Conservation (phyloP, 2,329 filamentous ascomycete genomes). For the Tympanopsis confertula region DNA sequence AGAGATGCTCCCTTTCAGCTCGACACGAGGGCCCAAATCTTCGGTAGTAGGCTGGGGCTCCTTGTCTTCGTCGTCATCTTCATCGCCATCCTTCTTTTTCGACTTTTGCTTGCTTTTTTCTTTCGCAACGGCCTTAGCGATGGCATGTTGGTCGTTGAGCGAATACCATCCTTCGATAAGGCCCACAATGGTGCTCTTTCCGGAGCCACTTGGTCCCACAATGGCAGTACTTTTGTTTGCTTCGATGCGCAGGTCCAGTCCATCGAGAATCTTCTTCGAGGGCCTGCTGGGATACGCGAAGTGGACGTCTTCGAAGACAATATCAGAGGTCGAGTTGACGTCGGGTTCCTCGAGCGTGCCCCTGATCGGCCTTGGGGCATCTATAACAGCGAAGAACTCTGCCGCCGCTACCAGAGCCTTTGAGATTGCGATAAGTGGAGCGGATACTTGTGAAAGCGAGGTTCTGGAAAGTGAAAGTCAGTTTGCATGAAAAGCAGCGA, state of each 20-base stretch:
- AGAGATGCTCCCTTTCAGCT: constrained; percentile 37
- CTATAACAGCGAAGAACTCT: constrained; percentile 43
- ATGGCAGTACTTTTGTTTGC: constrained; percentile 18
- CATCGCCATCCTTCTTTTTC: not conserved
- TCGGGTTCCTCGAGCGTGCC: constrained; percentile 20
- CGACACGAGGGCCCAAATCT: constrained; percentile 27
- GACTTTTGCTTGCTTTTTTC: not conserved
- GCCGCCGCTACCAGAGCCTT: constrained; percentile 46
- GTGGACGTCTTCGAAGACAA: constrained; percentile 11
- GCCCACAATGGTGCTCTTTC: constrained; percentile 30
- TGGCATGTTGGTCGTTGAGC: no score
- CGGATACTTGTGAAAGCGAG: constrained; percentile 42
- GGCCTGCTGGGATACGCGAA: constrained; percentile 17
- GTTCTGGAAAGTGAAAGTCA: no score
- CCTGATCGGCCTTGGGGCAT: constrained; percentile 25
- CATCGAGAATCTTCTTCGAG: constrained; percentile 19
- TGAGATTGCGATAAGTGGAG: constrained; percentile 43
- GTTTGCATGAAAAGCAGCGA: no score
- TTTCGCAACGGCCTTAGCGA: not conserved
- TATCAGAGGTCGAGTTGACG: constrained; percentile 23
- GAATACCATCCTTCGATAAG: constrained; percentile 29
- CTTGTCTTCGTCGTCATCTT: constrained; percentile 6
- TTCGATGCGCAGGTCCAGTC: constrained; percentile 11
- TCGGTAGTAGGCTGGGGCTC: constrained; percentile 15
- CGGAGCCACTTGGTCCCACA: constrained; percentile 30